phyloP scores from a whole-genome alignment of 164 flowering plant species.

The Warburgia ugandensis region DNA sequence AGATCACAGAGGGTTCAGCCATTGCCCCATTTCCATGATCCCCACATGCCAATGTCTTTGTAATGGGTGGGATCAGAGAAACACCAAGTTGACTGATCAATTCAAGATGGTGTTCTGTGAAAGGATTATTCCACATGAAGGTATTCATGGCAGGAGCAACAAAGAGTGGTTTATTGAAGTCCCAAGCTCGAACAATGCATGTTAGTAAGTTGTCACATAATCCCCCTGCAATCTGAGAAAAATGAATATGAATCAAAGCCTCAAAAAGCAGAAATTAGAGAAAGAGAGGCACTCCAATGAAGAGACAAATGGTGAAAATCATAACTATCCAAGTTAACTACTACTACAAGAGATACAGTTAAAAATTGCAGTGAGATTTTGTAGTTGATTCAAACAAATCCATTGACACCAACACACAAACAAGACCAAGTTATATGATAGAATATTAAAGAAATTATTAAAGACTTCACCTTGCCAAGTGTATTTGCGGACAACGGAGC shows the following conservation, averaged over 20 bases:
- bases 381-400: too few relatives aligned
- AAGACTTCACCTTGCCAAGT: constrained; percentile 79
- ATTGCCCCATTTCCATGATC: constrained; percentile 91
- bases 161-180: constrained; percentile 69
- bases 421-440: too few relatives aligned
- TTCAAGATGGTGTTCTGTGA: constrained; percentile 71
- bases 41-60: constrained; percentile 79
- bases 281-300: too few relatives aligned
- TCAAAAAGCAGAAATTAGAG: too few relatives aligned
- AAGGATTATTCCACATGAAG: constrained; percentile 88
- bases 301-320: too few relatives aligned
- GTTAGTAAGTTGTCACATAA: constrained; percentile 85
- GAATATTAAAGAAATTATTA: too few relatives aligned
- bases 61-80: constrained; percentile 65
- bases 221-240: constrained; percentile 71
- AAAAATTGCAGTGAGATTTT: too few relatives aligned
- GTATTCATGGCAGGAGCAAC: constrained; percentile 97
- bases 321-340: too few relatives aligned
- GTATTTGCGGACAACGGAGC: constrained; percentile 78
- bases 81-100: constrained; percentile 63
- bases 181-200: constrained; percentile 91
- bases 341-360: too few relatives aligned
- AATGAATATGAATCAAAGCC: background rate
- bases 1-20: constrained; percentile 80
- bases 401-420: too few relatives aligned